phyloP scores from a whole-genome alignment of 1,284 basidiomycete species.

The Anthracocystis setariae region DNA sequence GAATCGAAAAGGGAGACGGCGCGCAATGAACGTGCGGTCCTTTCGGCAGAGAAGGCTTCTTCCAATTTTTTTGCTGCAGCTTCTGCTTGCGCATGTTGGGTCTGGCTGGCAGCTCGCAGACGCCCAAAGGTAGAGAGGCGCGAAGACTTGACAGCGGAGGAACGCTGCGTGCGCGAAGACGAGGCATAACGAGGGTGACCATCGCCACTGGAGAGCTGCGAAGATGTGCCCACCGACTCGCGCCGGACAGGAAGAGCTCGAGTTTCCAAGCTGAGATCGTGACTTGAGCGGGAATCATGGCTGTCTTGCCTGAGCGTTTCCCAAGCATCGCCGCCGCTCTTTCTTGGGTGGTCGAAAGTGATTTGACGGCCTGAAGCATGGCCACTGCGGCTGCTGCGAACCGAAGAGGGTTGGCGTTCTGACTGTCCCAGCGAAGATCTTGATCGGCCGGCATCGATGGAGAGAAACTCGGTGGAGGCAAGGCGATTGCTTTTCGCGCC shows the following conservation, averaged over 20 bases:
- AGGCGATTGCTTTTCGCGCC: not conserved
- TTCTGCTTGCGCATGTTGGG: slow-evolving; percentile 26
- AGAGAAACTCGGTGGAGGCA: slow-evolving; percentile 4
- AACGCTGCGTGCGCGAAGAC: slow-evolving; percentile 32
- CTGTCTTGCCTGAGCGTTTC: slow-evolving; percentile 12
- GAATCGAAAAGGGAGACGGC: slow-evolving; percentile 33
- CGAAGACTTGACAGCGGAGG: slow-evolving; percentile 25
- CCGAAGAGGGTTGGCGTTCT: slow-evolving; percentile 12
- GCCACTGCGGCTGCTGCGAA: slow-evolving; percentile 19
- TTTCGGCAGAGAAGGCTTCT: slow-evolving; percentile 31
- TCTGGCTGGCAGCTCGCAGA: slow-evolving; percentile 26
- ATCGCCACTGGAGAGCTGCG: slow-evolving; percentile 42
- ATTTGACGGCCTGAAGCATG: slow-evolving; percentile 27
- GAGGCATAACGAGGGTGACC: slow-evolving; percentile 30
- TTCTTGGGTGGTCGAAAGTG: slow-evolving; percentile 12
- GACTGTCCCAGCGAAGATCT: slow-evolving; percentile 18
- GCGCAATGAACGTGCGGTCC: slow-evolving; percentile 35
- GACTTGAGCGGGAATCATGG: not conserved
- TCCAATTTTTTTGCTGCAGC: slow-evolving; percentile 27
- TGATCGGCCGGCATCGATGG: slow-evolving; percentile 1
- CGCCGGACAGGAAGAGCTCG: slow-evolving; percentile 9
- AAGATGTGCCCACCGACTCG: slow-evolving; percentile 25
- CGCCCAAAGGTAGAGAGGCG: slow-evolving; percentile 36
- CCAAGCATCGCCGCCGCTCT: not conserved
- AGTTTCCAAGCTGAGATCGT: not conserved